These are phyloP conservation scores for Striga asiatica DNA, from an alignment of 257 asterid species.

Conservation along the genomic window DNA sequence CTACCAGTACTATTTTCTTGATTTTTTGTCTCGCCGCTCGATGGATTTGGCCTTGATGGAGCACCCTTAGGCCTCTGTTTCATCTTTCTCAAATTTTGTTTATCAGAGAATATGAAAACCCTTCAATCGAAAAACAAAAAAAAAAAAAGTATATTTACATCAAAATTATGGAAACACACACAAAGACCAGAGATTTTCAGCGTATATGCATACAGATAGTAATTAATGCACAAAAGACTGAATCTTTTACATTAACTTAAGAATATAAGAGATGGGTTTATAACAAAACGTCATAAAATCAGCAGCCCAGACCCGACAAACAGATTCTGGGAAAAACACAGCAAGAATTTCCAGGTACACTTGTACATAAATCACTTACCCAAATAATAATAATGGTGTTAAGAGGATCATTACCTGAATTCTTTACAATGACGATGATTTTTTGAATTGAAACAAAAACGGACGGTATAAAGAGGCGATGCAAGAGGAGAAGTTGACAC, in stretches of 20 bases:
- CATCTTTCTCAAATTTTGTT: constrained; percentile 38
- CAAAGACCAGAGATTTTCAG: too few species aligned
- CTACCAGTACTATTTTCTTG: constrained; percentile 13
- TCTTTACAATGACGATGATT: too few species aligned
- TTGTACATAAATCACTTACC: neutral
- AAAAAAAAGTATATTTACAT: neutral
- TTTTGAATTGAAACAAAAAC: too few species aligned
- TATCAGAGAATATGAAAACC: neutral
- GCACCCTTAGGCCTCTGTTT: constrained; percentile 40
- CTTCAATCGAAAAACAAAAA: constrained; percentile 10
- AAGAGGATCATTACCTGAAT: too few species aligned
- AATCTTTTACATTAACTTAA: too few species aligned
- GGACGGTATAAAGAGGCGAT: too few species aligned
- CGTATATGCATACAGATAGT: too few species aligned
- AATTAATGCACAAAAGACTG: too few species aligned
- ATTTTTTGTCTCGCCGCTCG: constrained; percentile 14
- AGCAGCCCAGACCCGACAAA: neutral
- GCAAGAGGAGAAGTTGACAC: too few species aligned
- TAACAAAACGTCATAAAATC: constrained; percentile 8
- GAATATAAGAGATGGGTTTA: constrained; percentile 9
- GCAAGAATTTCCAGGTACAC: neutral
- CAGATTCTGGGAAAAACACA: neutral
- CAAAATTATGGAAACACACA: neutral
- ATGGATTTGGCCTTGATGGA: constrained; percentile 28
- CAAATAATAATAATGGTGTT: too few species aligned